Percentiles rank a stretch among this genome's conserved stretches.
These are phyloP conservation scores for Capsicum baccatum DNA, from an alignment of 257 asterid genomes.

Conservation along the genomic window DNA sequence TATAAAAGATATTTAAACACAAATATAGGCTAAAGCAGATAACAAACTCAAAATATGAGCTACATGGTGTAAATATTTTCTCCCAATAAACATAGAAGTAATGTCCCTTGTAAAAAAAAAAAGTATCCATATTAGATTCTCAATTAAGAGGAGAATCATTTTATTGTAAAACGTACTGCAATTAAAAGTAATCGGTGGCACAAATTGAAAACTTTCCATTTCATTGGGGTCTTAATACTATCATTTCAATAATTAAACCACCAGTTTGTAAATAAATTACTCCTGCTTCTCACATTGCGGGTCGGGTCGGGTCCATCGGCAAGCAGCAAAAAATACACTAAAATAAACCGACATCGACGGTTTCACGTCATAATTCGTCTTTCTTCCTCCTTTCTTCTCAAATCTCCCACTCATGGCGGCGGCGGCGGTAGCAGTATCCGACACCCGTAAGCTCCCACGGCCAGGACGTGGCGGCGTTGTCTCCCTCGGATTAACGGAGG, in stretches of 20 bases:
- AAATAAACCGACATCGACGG: not conserved
- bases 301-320: not conserved
- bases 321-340: not conserved
- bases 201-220: not conserved
- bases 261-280: not conserved
- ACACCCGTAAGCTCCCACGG: conserved; percentile 81
- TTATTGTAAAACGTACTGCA: not conserved
- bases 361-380: not conserved
- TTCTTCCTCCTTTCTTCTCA: not conserved
- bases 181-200: not conserved
- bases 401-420: conserved; percentile 52
- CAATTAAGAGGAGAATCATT: not conserved
- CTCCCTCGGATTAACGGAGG: conserved; percentile 74
- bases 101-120: no score
- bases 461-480: conserved; percentile 97
- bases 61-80: no score
- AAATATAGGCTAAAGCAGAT: no score
- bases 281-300: no score
- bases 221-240: not conserved
- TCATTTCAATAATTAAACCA: not conserved
- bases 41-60: no score
- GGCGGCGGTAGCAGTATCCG: conserved; percentile 63
- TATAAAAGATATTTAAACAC: no score
- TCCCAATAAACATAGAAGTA: no score
- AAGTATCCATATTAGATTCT: not conserved